Conservation (phyloP, 768 basidiomycete genomes). For the Boletus sensibilis region DNA sequence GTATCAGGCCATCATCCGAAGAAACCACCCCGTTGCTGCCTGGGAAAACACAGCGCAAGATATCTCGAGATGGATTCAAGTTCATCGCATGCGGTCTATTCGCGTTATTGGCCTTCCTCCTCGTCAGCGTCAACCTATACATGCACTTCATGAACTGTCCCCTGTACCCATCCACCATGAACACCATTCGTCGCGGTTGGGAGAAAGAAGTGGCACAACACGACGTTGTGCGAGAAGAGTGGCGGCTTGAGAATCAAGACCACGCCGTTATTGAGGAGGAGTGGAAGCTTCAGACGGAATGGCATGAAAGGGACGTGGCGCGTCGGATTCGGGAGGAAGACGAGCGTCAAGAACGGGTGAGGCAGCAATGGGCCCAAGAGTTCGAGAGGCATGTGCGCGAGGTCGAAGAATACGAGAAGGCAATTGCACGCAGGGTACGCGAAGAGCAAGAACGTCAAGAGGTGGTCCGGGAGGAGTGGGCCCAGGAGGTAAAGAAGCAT, state of each 20-base stretch:
- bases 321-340: constrained; percentile 4
- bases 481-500: constrained; percentile 1
- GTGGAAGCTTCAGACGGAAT: constrained; percentile 14
- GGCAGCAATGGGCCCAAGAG: constrained; percentile 7
- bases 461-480: constrained; percentile 5
- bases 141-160: constrained; percentile 12
- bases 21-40: constrained; percentile 11
- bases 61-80: neutral
- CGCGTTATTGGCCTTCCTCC: neutral
- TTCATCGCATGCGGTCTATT: neutral
- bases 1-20: neutral
- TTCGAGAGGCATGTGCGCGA: neutral
- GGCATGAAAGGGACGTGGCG: constrained; percentile 11
- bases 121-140: neutral
- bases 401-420: neutral
- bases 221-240: neutral
- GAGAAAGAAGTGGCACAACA: constrained; percentile 1
- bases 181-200: constrained; percentile 11
- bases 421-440: neutral
- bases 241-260: constrained; percentile 7
- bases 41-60: neutral
- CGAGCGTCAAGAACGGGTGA: constrained; percentile 6
- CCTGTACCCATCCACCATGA: constrained; percentile 10
- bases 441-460: constrained; percentile 14
- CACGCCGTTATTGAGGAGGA: neutral